These are phyloP conservation scores for Trypanosoma caninum DNA, from an alignment of 208 protist species.

Conservation along the genomic window DNA sequence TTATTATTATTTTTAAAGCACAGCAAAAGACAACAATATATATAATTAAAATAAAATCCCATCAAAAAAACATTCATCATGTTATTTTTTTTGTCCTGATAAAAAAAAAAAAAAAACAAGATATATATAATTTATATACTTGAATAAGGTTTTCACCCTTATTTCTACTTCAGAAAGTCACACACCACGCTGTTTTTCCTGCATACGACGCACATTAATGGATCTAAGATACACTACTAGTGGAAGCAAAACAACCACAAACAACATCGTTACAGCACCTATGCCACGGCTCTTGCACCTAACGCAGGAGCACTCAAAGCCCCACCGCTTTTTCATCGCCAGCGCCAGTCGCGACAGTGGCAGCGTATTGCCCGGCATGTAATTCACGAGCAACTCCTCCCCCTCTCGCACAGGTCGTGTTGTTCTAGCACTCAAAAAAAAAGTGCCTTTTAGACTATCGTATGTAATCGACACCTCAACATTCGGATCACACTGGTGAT, in stretches of 20 bases:
- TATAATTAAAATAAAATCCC: no score
- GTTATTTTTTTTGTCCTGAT: no score
- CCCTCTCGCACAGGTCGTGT: slow-evolving; percentile 68
- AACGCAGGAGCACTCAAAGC: slow-evolving; percentile 83
- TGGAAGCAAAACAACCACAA: slow-evolving; percentile 60
- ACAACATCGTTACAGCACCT: slow-evolving; percentile 56
- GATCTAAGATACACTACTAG: slow-evolving; percentile 55
- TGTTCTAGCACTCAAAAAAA: slow-evolving; percentile 68
- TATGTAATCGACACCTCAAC: slow-evolving; percentile 70
- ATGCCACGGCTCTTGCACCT: slow-evolving; percentile 73
- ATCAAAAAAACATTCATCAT: no score
- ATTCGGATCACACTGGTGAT: slow-evolving; percentile 85
- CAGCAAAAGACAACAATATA: no score
- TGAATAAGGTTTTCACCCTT: no score
- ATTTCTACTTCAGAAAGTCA: no score
- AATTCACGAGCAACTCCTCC: slow-evolving; percentile 82
- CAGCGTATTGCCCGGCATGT: slow-evolving; percentile 82
- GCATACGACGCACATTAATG: slow-evolving; percentile 53
- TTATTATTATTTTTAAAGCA: no score
- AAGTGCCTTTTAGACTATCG: slow-evolving; percentile 71
- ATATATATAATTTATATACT: no score
- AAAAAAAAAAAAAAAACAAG: no score
- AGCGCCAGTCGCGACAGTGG: slow-evolving; percentile 67
- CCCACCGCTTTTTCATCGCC: slow-evolving; percentile 80
- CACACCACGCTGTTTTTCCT: slow-evolving; percentile 66